Evolutionary conservation across 164 flowering plant genomes (phyloP), one percentile per base, ranked within the genome.

Genomic region (Chimonanthus salicifolius): DNA sequence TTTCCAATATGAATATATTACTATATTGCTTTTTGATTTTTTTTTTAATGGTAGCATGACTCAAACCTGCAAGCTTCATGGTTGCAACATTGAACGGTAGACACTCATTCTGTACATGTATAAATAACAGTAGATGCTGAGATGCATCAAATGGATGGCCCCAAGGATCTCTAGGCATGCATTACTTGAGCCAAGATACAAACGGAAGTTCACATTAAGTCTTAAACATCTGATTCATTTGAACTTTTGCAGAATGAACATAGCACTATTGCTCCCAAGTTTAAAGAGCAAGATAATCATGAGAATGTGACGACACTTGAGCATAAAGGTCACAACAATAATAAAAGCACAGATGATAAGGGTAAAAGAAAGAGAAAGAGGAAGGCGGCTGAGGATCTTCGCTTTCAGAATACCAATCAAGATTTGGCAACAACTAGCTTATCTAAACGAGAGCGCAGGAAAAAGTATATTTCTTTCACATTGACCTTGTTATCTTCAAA

Each of bases 371-470:
- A 88, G 78, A 79, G 87, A 73, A 91, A 91, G 83, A 85, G 86
- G 76, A 84, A 85, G 67, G 78, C 80, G 49, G 87, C 80, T 44
- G 73, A 75, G 46, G 97, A 92, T 75, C 92, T 86, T 66, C 86
- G 95, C 9, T 88, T 91, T 82, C 85, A 84, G 63, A 62, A 66
- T 16, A 64, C n/a, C 21, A 11, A 47, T 67, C 78, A 81, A 65
- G 80, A 76, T 47, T 66, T 81, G 45, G 81, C 74, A 72, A 76
- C 68, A n/a, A 69, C 58, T 76, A 79, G 84, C 74, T 78, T 83
- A 10, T 87, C 81, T 68, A 84, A 83, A 74, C 75, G 74, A 73
- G 94, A 92, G 73, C 92, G 90, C 54, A 86, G 81, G 87, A 94
- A 91, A 69, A 88, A 82, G 97, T 91, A 83, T 50, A 16, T 7